Conservation (phyloP, 371 early-diverging fungal species). For the Entomophthora muscae region DNA sequence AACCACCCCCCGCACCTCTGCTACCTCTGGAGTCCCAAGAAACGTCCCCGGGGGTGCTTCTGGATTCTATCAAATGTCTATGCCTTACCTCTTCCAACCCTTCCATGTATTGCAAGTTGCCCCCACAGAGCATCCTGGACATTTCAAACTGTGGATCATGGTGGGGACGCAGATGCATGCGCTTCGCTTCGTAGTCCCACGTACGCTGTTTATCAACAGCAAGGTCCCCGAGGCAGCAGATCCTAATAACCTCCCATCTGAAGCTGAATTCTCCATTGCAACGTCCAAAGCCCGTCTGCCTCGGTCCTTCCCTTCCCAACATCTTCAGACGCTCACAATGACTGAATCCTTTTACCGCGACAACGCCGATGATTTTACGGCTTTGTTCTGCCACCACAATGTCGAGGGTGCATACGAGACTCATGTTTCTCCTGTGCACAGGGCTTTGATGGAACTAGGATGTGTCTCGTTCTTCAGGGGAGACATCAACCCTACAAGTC, state of each 20-base stretch:
- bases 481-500: not conserved
- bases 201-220: constrained; percentile 71
- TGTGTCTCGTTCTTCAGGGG: constrained; percentile 25
- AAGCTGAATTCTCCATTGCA: constrained; percentile 7
- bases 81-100: constrained; percentile 10
- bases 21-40: not conserved
- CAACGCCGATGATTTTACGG: constrained; percentile 45
- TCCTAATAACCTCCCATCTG: constrained; percentile 14
- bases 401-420: constrained; percentile 89
- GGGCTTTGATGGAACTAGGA: constrained; percentile 63
- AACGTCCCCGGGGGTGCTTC: not conserved
- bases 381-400: constrained; percentile 69
- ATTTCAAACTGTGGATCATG: constrained; percentile 66
- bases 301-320: constrained; percentile 14
- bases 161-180: constrained; percentile 45
- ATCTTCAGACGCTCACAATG: constrained; percentile 68
- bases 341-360: constrained; percentile 51
- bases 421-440: constrained; percentile 51
- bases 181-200: constrained; percentile 57
- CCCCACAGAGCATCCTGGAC: constrained; percentile 66
- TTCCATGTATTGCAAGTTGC: constrained; percentile 80
- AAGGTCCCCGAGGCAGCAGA: constrained; percentile 27
- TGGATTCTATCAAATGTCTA: constrained; percentile 5
- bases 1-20: not conserved
- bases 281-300: constrained; percentile 15